phyloP scores from a whole-genome alignment of 2,329 filamentous ascomycete species.

The Fonsecaea nubica region DNA sequence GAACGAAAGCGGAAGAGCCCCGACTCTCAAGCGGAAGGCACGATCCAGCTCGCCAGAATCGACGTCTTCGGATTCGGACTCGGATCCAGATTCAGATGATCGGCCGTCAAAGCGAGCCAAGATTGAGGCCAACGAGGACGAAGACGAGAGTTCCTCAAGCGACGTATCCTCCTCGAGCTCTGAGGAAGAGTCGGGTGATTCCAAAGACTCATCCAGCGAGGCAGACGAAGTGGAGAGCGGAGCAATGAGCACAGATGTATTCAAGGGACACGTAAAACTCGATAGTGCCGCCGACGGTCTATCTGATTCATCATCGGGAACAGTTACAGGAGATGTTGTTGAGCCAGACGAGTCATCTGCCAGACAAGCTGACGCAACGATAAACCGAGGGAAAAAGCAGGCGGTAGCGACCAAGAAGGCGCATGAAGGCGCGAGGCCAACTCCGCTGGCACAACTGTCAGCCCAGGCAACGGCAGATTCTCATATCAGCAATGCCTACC shows the following conservation, averaged over 20 bases:
- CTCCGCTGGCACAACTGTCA: slow-evolving; percentile 80
- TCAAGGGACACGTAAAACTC: slow-evolving; percentile 1
- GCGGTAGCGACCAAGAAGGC: slow-evolving; percentile 42
- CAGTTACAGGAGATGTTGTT: slow-evolving; percentile 34
- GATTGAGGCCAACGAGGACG: slow-evolving; percentile 8
- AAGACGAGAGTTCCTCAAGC: slow-evolving; percentile 36
- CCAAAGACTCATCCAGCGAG: slow-evolving; percentile 2
- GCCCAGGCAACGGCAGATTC: slow-evolving; percentile 70
- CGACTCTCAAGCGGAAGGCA: slow-evolving; percentile 65
- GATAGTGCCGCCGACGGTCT: slow-evolving; percentile 16
- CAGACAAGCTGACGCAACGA: slow-evolving; percentile 40
- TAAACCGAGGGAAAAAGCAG: slow-evolving; percentile 31
- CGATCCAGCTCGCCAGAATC: slow-evolving; percentile 50
- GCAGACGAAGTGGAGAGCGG: slow-evolving; percentile 41
- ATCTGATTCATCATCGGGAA: slow-evolving; percentile 37
- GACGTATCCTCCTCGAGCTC: slow-evolving; percentile 45
- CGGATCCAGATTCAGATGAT: slow-evolving; percentile 47
- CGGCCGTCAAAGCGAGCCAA: slow-evolving; percentile 33
- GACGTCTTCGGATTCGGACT: slow-evolving; percentile 48
- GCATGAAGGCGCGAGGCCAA: slow-evolving; percentile 61
- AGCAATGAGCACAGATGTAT: slow-evolving; percentile 33
- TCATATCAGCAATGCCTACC: slow-evolving; percentile 80
- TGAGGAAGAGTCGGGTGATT: slow-evolving; percentile 37
- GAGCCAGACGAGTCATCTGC: slow-evolving; percentile 32
- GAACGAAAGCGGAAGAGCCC: slow-evolving; percentile 50